Evolutionary conservation across 1,284 basidiomycete species (phyloP), one percentile per base, ranked within the genome.

Genomic region (Termitomyces sp.): DNA sequence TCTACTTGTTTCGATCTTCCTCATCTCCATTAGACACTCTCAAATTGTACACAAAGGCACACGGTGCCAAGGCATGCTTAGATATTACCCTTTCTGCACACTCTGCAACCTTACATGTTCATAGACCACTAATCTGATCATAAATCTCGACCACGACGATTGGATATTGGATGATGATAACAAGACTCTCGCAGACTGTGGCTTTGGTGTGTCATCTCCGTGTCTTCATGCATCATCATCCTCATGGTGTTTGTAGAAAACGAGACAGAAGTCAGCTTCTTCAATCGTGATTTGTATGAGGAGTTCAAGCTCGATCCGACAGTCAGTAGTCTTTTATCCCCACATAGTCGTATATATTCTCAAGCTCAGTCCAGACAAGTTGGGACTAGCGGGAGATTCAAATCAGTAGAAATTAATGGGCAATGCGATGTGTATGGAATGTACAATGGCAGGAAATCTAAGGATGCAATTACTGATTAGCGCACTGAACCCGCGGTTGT

Each of bases 11-110:
- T 33, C 44, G 8, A 46, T 33, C n/a, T 46, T 38, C 28, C 16
- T 52, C 16, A 44, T 40, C 30, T 39, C 35, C 34, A 19, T 9
- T 51, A 90, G 94, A 97, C 70, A 97, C 94, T 9, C 61, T 99
- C 56, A 99, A 99, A 66, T 72, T 97, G 13, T 99, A 99, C 68
- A 93, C 92, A 0, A 85, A 86, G 62, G 96, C 96, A 1, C 96
- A 98, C 66, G 93, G 94, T 9, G 79, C 93, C 53, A 99, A 99
- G 80, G 92, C 87, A 47, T 35, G 60, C 45, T 37, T 43, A 35
- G 19, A 24, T 37, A 30, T 44, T 48, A 26, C 24, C 30, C 26
- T 11, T 26, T 14, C 26, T n/a, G 26, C 28, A 5, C 35, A 19
- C 31, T 26, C 33, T 38, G 11, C 19, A 40, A 21, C 11, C 33